Conservation (phyloP, 805 yeast genomes). For the Candida michaelii region DNA sequence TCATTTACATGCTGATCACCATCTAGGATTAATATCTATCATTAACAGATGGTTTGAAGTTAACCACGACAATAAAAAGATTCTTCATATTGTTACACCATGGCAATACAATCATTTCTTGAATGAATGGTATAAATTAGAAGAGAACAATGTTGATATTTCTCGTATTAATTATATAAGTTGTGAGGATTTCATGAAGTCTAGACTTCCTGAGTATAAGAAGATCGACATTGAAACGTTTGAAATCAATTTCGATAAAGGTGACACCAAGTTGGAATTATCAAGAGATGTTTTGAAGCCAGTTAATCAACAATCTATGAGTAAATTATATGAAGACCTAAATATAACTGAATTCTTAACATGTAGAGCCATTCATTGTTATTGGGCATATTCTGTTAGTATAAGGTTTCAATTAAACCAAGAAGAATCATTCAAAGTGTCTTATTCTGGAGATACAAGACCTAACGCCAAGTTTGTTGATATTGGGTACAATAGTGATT, state of each 20-base stretch:
- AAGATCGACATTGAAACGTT: constrained; percentile 29
- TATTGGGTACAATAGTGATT: constrained; percentile 65
- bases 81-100: constrained; percentile 67
- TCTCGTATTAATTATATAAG: constrained; percentile 51
- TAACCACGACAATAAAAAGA: constrained; percentile 28
- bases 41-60: constrained; percentile 64
- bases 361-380: constrained; percentile 82
- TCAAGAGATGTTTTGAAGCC: constrained; percentile 25
- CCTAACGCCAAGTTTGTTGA: constrained; percentile 68
- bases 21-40: constrained; percentile 75
- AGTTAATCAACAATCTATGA: constrained; percentile 26
- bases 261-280: constrained; percentile 15
- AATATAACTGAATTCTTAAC: constrained; percentile 50
- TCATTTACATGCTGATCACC: constrained; percentile 97
- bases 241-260: constrained; percentile 30
- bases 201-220: constrained; percentile 31
- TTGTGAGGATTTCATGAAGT: constrained; percentile 54
- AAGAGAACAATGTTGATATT: constrained; percentile 35
- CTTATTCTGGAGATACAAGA: constrained; percentile 95
- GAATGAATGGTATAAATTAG: constrained; percentile 63
- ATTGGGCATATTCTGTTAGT: constrained; percentile 67
- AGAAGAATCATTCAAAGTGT: constrained; percentile 55
- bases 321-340: constrained; percentile 40
- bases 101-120: constrained; percentile 70
- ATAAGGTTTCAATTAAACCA: constrained; percentile 50